These are phyloP conservation scores for Boletus insuetus DNA, from an alignment of 768 basidiomycete species.

Conservation along the genomic window DNA sequence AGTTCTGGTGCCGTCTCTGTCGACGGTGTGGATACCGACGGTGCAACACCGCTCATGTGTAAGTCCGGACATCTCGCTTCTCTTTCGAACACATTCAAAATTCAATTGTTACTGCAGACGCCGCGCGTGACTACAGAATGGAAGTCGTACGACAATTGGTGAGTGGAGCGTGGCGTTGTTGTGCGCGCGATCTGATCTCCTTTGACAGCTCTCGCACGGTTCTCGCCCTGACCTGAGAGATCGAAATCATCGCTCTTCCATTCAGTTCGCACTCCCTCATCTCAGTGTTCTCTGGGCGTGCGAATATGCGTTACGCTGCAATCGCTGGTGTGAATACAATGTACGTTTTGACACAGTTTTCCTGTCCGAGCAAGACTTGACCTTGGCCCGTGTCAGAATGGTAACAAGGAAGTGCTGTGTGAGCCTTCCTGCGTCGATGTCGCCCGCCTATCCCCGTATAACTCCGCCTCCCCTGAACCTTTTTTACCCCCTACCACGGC, in stretches of 20 bases:
- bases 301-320: constrained; percentile 60
- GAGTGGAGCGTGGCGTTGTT: constrained; percentile 26
- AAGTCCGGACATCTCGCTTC: constrained; percentile 31
- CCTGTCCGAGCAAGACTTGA: constrained; percentile 5
- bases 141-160: constrained; percentile 69
- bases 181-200: constrained; percentile 6
- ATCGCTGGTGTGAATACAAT: constrained; percentile 57
- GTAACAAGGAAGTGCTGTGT: constrained; percentile 30
- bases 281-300: constrained; percentile 67
- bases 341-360: constrained; percentile 34
- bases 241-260: constrained; percentile 65
- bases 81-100: neutral
- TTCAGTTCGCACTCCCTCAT: constrained; percentile 66
- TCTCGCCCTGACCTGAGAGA: constrained; percentile 74
- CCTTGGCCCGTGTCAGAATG: constrained; percentile 21
- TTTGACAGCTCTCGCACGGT: constrained; percentile 51
- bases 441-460: constrained; percentile 27
- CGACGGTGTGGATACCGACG: constrained; percentile 70
- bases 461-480: constrained; percentile 21
- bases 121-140: constrained; percentile 67
- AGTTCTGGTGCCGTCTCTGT: constrained; percentile 63
- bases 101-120: constrained; percentile 47
- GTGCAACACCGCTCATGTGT: constrained; percentile 86
- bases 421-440: constrained; percentile 22
- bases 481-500: constrained; percentile 25